Conservation (phyloP, 768 basidiomycete species). For the Hericium erinaceus region DNA sequence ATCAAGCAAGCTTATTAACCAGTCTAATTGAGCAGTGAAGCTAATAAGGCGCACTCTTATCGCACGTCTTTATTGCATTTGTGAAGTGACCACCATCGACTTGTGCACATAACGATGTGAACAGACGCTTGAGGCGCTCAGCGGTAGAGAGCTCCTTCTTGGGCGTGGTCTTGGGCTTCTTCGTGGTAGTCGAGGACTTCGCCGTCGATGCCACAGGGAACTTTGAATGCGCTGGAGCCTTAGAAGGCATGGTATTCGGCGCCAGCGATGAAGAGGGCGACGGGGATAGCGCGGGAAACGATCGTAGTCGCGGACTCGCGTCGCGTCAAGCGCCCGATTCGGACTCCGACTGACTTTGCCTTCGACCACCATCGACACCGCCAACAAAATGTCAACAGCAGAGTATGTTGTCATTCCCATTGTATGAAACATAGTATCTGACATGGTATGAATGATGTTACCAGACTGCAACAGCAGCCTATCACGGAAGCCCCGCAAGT, state of each 20-base stretch:
- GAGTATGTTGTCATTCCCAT: slow-evolving; percentile 9
- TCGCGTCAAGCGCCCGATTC: slow-evolving; percentile 1
- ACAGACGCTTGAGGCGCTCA: slow-evolving; percentile 46
- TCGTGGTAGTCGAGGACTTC: background rate
- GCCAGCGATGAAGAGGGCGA: background rate
- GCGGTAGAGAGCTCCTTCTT: slow-evolving; percentile 24
- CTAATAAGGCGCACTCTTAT: slow-evolving; percentile 60
- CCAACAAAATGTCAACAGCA: slow-evolving; percentile 12
- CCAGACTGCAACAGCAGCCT: background rate
- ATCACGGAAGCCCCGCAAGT: slow-evolving; percentile 1
- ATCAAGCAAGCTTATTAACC: background rate
- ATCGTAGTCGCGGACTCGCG: background rate
- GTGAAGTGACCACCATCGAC: slow-evolving; percentile 82
- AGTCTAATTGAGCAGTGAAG: background rate
- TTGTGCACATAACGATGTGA: slow-evolving; percentile 75
- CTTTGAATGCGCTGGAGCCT: background rate
- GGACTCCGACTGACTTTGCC: slow-evolving; percentile 5
- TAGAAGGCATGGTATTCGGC: background rate
- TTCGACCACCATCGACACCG: slow-evolving; percentile 3
- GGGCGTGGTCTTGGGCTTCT: slow-evolving; percentile 18
- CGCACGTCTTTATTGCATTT: slow-evolving; percentile 86
- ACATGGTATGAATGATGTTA: slow-evolving; percentile 10
- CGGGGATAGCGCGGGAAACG: background rate
- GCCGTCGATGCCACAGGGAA: background rate
- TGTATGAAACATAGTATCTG: background rate